Evolutionary conservation across 768 basidiomycete species (phyloP), one percentile per base, ranked within the genome.

Genomic region (Trametes sanguinea): DNA sequence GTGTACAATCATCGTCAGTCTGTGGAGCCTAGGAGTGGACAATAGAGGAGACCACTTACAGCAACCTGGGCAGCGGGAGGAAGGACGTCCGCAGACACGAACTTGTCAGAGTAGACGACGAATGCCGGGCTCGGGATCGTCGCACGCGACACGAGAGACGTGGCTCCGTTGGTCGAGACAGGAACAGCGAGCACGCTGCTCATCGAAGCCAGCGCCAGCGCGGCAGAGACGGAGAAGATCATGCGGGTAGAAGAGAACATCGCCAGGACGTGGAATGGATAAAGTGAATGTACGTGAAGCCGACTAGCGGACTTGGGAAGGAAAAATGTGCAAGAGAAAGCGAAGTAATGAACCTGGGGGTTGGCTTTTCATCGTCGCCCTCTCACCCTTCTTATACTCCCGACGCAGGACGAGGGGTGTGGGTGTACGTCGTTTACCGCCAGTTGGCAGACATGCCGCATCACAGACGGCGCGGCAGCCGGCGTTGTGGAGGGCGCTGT

Each of bases 191-290:
- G 37, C 3, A 53, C 51, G 44, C 45, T 54, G 59, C 51, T 62
- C 42, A 62, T 33, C 42, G 61, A 62, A 27, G 61, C 54, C 54
- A 62, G 42, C 61, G 61, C 61, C 32, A 62, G 61, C 54, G 61
- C 61, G 61, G 48, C 61, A 30, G 50, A 62, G 61, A 62, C 61
- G 61, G 61, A 62, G 46, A 54, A 56, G 44, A 57, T 62, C 61
- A 62, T 62, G 61, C 61, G 61, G 54, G 61, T 51, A 54, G 40
- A 62, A 48, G 61, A 62, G 54, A 62, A 62, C 61, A 62, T 62
- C 54, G 54, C 61, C 42, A 46, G 61, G 60, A 50, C 52, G 60
- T 54, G 16, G 27, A 44, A 37, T 35, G 35, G 51, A 62, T 22
- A 33, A 40, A 17, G 61, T 44, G 46, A 35, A 61, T 50, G 54